Evolutionary conservation across 768 basidiomycete genomes (phyloP), one percentile per base, ranked within the genome.

Genomic region (Piloderma croceum): DNA sequence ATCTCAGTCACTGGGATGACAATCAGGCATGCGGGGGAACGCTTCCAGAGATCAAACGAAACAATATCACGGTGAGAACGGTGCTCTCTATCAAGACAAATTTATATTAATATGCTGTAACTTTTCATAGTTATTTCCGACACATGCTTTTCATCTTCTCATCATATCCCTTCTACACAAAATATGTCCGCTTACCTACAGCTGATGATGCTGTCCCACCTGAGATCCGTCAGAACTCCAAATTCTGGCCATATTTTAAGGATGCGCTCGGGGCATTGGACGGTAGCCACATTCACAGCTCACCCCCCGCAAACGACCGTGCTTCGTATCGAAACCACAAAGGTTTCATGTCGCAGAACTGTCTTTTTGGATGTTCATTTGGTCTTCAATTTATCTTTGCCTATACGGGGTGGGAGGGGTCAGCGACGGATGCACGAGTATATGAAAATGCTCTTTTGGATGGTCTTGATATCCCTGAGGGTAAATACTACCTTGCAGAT

Each of bases 401-500:
- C 5, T 44, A 65, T 3, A 60, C 53, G 39, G 65, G 68, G 1
- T 70, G 63, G 61, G 69, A 73, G 31, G 69, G 69, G 1, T 61
- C 58, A 24, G 54, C 55, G 3, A 51, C 67, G 3, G 65, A 72
- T 57, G 49, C 56, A 13, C 42, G 45, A 1, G 51, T 69, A 15
- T 70, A 52, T 48, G 27, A 54, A 4, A 34, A 62, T 49, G 59
- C 64, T 4, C 47, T 48, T 3, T 2, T 42, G 1, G 31, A 38
- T 6, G 58, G 60, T 43, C 53, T 71, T 22, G 31, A 23, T 0
- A 61, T 70, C 31, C 58, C 63, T 2, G 31, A 38, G 3, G 61
- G 60, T 3, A 57, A 56, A 32, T 68, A 54, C 34, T 62, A 63
- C 36, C 48, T n/a, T n/a, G n/a, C n/a, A n/a, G n/a, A n/a, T n/a